Conservation (phyloP, 2,329 filamentous ascomycete species). For the Aspergillus latus region DNA sequence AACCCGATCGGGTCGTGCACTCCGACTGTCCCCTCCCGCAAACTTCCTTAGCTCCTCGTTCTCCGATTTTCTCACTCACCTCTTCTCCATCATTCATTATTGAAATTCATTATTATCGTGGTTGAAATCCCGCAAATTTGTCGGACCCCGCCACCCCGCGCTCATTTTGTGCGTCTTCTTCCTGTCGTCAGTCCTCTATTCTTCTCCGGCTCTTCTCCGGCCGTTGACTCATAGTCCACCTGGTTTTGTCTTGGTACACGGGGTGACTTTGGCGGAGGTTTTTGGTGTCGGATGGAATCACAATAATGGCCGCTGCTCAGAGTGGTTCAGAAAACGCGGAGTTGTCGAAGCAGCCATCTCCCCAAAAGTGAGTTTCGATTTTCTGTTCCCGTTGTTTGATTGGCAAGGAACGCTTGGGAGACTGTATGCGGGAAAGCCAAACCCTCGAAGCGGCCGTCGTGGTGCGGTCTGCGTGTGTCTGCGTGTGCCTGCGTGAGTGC, state of each 20-base stretch:
- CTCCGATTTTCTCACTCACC: slow-evolving; percentile 21
- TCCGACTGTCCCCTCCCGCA: slow-evolving; percentile 29
- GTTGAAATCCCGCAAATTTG: slow-evolving; percentile 16
- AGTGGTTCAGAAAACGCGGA: slow-evolving; percentile 56
- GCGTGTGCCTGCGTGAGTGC: neutral
- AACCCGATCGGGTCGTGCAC: slow-evolving; percentile 25
- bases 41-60: slow-evolving; percentile 39
- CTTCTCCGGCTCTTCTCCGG: slow-evolving; percentile 7
- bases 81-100: slow-evolving; percentile 18
- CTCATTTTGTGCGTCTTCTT: neutral
- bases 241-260: slow-evolving; percentile 1
- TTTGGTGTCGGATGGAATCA: slow-evolving; percentile 38
- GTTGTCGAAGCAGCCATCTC: slow-evolving; percentile 58
- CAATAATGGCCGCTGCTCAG: slow-evolving; percentile 45
- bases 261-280: slow-evolving; percentile 17
- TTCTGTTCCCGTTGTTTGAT: neutral
- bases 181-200: neutral
- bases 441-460: neutral
- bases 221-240: slow-evolving; percentile 4
- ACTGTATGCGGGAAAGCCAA: neutral
- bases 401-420: neutral
- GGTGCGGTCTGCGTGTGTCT: neutral
- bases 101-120: neutral
- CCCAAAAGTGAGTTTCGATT: slow-evolving; percentile 53
- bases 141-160: neutral